Conservation (phyloP, 352 stramenopile species). For the Pythium scleroteichum region DNA sequence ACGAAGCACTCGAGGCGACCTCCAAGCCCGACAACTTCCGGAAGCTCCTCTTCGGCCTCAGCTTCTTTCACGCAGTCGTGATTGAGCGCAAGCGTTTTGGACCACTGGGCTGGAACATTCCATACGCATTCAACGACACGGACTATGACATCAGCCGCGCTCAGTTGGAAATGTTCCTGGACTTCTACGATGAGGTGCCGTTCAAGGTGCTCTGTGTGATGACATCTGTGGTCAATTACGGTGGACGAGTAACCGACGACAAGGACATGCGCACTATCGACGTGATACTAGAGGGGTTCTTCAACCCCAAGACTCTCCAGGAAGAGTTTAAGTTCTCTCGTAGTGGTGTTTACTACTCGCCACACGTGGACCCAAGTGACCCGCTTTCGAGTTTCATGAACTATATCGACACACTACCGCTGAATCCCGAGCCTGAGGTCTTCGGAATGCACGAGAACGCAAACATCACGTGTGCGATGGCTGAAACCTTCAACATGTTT, state of each 20-base stretch:
- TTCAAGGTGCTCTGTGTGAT: constrained; percentile 90
- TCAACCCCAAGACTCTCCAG: constrained; percentile 69
- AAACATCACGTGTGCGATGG: constrained; percentile 92
- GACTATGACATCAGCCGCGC: constrained; percentile 79
- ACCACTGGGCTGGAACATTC: constrained; percentile 92
- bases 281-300: constrained; percentile 82
- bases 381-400: constrained; percentile 78
- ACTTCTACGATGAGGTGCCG: constrained; percentile 82
- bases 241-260: constrained; percentile 92
- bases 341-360: constrained; percentile 71
- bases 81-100: constrained; percentile 91
- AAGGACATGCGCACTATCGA: constrained; percentile 90
- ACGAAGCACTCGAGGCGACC: constrained; percentile 67
- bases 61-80: constrained; percentile 75
- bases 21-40: constrained; percentile 78
- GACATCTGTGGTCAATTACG: constrained; percentile 91
- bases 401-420: constrained; percentile 85
- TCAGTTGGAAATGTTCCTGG: constrained; percentile 92
- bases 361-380: constrained; percentile 60
- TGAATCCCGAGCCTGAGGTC: constrained; percentile 91
- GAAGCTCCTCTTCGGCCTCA: constrained; percentile 89
- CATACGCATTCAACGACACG: constrained; percentile 94
- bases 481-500: constrained; percentile 90
- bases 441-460: constrained; percentile 96
- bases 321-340: constrained; percentile 66